Percentiles rank a stretch among this genome's conserved stretches.
Evolutionary conservation across 2,329 filamentous ascomycete genomes (phyloP).

Genomic region (Mycosphaerella sp.): DNA sequence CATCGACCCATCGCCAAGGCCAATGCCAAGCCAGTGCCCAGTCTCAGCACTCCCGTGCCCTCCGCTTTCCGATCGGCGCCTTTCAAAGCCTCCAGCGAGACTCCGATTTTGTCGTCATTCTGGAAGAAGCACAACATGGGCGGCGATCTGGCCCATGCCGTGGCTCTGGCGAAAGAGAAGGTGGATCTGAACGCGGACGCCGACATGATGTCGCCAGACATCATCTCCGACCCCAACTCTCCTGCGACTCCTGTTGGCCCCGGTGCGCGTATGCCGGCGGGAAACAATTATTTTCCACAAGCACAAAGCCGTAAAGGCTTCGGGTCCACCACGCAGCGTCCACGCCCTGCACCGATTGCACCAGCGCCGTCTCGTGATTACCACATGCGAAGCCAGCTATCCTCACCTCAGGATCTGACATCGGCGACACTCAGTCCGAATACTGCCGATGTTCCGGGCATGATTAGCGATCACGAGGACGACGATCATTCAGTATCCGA

Average conservation of each 20-base stretch:
- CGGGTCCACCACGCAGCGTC: slow-evolving; percentile 22
- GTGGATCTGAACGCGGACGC: slow-evolving; percentile 31
- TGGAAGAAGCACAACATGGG: slow-evolving; percentile 39
- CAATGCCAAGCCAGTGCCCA: slow-evolving; percentile 14
- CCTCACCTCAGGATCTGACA: slow-evolving; percentile 26
- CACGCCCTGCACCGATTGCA: slow-evolving; percentile 30
- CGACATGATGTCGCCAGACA: slow-evolving; percentile 26
- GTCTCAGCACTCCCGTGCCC: slow-evolving; percentile 7
- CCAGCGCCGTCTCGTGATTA: slow-evolving; percentile 13
- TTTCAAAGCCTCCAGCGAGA: slow-evolving; percentile 37
- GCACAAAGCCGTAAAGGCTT: slow-evolving; percentile 29
- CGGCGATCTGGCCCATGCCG: slow-evolving; percentile 33
- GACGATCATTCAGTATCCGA: slow-evolving; percentile 37
- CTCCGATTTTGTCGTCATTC: slow-evolving; percentile 39
- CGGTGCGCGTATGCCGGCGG: slow-evolving; percentile 17
- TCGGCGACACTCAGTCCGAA: slow-evolving; percentile 40
- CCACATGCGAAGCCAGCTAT: slow-evolving; percentile 23
- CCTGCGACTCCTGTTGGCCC: slow-evolving; percentile 17
- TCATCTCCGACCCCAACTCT: slow-evolving; percentile 19
- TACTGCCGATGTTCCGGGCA: slow-evolving; percentile 44
- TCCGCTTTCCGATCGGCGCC: slow-evolving; percentile 8
- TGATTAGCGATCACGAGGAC: slow-evolving; percentile 47
- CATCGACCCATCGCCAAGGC: slow-evolving; percentile 14
- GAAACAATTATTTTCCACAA: slow-evolving; percentile 18
- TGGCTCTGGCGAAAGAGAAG: slow-evolving; percentile 29